Percentiles rank a stretch among this genome's conserved stretches.
Evolutionary conservation across 176 grass and related monocot genomes (phyloP).

Genomic region (Raddia guianensis): DNA sequence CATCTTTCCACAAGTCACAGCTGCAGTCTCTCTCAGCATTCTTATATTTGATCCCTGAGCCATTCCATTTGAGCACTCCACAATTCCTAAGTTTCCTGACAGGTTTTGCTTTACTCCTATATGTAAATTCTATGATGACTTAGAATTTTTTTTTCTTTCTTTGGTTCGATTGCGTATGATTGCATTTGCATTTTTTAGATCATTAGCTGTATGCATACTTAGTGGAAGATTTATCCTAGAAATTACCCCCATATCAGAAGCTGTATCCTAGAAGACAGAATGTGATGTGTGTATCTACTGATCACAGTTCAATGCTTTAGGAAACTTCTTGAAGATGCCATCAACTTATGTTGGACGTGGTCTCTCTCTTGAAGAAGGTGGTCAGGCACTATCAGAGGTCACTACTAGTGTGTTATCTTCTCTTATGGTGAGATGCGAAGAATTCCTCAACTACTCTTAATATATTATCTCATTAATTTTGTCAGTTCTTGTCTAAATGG

Average conservation of each 20-base stretch:
- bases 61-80: constrained; percentile 58
- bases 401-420: constrained; percentile 35
- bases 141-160: background rate
- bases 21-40: constrained; percentile 46
- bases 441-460: background rate
- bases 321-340: constrained; percentile 50
- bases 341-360: constrained; percentile 8
- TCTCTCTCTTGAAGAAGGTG: constrained; percentile 39
- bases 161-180: background rate
- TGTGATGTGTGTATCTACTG: constrained; percentile 21
- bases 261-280: background rate
- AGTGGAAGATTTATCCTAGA: too few relatives aligned
- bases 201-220: background rate
- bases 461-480: background rate
- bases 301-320: constrained; percentile 38
- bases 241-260: background rate
- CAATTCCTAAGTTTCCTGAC: constrained; percentile 59
- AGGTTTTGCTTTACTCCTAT: constrained; percentile 46
- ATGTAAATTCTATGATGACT: background rate
- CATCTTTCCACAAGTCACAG: constrained; percentile 66
- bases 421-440: constrained; percentile 55
- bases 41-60: constrained; percentile 52
- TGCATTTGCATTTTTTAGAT: background rate
- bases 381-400: constrained; percentile 43
- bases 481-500: background rate